A percentile compares a stretch with the other conserved stretches of the same genome.
phyloP scores from a whole-genome alignment of 1,284 basidiomycete genomes.

The Malassezia obtusa region DNA sequence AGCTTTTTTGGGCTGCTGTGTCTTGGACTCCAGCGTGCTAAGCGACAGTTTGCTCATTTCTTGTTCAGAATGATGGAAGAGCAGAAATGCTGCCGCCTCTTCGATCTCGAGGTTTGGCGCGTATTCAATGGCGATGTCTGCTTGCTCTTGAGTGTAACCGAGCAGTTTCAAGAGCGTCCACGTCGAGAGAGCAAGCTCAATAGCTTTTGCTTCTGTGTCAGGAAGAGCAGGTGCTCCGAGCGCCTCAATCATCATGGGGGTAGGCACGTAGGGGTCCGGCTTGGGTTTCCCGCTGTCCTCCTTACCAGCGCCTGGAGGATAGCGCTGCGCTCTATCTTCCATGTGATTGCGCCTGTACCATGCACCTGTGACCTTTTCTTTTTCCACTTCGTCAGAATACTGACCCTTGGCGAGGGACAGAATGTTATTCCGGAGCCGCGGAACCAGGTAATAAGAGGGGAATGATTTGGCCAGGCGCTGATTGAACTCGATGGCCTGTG shows the following conservation, averaged over 20 bases:
- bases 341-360: no score
- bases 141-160: constrained; percentile 65
- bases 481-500: constrained; percentile 62
- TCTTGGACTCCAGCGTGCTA: not conserved
- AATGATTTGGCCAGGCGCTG: constrained; percentile 63
- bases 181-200: constrained; percentile 64
- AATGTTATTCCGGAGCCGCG: not conserved
- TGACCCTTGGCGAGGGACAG: not conserved
- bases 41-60: constrained; percentile 1
- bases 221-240: not conserved
- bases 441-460: constrained; percentile 34
- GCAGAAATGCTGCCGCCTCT: constrained; percentile 60
- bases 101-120: constrained; percentile 65
- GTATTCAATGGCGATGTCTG: constrained; percentile 61
- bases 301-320: no score
- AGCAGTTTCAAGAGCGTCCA: constrained; percentile 73
- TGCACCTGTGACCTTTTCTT: no score
- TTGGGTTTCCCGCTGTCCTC: no score
- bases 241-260: not conserved
- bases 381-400: not conserved
- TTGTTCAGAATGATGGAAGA: not conserved
- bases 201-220: constrained; percentile 52
- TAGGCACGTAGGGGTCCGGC: not conserved
- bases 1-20: not conserved
- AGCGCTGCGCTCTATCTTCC: no score